phyloP scores from a whole-genome alignment of 345 rosid genomes.

The Ricinus communis region DNA sequence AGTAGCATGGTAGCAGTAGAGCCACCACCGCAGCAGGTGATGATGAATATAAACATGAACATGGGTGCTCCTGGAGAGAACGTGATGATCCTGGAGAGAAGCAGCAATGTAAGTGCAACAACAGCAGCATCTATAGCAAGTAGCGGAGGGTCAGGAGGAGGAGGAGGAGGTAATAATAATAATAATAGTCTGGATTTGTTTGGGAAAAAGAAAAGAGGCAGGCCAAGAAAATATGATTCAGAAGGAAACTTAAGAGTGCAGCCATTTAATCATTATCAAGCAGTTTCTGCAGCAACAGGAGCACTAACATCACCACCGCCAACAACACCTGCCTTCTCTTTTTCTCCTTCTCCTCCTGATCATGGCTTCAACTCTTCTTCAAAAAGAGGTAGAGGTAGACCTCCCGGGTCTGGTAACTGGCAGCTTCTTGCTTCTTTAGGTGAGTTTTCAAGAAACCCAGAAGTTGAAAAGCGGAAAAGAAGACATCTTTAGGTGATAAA shows the following conservation, averaged over 20 bases:
- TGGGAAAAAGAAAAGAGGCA: slow-evolving; percentile 51
- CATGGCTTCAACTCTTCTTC: slow-evolving; percentile 23
- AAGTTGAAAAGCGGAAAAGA: neutral
- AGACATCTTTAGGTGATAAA: neutral
- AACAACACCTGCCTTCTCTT: slow-evolving; percentile 38
- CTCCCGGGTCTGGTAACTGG: slow-evolving; percentile 57
- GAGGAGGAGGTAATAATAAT: neutral
- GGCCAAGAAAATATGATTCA: slow-evolving; percentile 48
- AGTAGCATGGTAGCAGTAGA: slow-evolving; percentile 14
- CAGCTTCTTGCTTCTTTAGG: slow-evolving; percentile 67
- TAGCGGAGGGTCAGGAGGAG: slow-evolving; percentile 5
- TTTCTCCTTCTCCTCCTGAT: slow-evolving; percentile 34
- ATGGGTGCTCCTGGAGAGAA: neutral
- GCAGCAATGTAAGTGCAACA: neutral
- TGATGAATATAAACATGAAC: slow-evolving; percentile 13
- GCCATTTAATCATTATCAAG: slow-evolving; percentile 3
- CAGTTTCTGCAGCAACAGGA: neutral
- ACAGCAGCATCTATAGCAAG: neutral
- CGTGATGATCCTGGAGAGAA: slow-evolving; percentile 10
- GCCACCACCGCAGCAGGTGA: slow-evolving; percentile 4
- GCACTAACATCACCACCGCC: slow-evolving; percentile 18
- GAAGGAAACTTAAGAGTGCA: slow-evolving; percentile 41
- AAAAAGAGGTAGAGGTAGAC: slow-evolving; percentile 54
- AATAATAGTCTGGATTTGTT: slow-evolving; percentile 20
- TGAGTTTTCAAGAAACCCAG: slow-evolving; percentile 19